Conservation (phyloP, 768 basidiomycete species). For the Kwoniella sp. region DNA sequence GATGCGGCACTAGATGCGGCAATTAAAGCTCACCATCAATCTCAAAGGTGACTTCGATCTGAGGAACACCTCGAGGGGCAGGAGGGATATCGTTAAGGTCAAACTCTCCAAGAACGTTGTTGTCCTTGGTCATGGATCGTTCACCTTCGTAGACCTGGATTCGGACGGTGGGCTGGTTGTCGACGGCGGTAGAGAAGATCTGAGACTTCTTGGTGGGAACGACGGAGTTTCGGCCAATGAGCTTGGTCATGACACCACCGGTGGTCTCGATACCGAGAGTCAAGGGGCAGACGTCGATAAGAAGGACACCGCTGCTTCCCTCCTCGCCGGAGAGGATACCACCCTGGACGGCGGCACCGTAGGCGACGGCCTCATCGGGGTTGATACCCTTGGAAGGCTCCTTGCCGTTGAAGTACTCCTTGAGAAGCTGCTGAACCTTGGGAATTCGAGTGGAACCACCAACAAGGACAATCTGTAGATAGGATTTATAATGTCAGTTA, state of each 20-base stretch:
- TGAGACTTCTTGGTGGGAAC: conserved; percentile 57
- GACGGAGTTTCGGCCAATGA: conserved; percentile 63
- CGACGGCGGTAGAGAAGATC: conserved; percentile 57
- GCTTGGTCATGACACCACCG: conserved; percentile 97
- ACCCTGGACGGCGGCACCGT: conserved; percentile 98
- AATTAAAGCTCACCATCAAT: conserved; percentile 62
- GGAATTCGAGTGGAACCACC: conserved; percentile 99
- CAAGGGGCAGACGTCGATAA: conserved; percentile 85
- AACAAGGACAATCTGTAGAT: conserved; percentile 75
- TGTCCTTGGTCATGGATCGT: conserved; percentile 97
- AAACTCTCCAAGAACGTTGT: conserved; percentile 97
- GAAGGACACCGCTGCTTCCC: conserved; percentile 81
- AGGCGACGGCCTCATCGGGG: conserved; percentile 98
- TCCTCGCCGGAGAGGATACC: conserved; percentile 96
- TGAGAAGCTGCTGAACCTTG: conserved; percentile 93
- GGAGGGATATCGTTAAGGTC: conserved; percentile 95
- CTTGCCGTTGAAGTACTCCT: conserved; percentile 98
- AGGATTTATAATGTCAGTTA: conserved; percentile 9
- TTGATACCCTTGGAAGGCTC: conserved; percentile 99
- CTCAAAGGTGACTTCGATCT: conserved; percentile 96
- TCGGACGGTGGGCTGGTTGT: conserved; percentile 57
- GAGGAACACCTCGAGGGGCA: conserved; percentile 95
- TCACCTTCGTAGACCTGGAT: conserved; percentile 74
- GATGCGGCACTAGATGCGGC: conserved; percentile 57
- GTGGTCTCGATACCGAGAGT: conserved; percentile 85